Conservation (phyloP, 176 grass and related monocot genomes). For the Saccharum spontaneum region DNA sequence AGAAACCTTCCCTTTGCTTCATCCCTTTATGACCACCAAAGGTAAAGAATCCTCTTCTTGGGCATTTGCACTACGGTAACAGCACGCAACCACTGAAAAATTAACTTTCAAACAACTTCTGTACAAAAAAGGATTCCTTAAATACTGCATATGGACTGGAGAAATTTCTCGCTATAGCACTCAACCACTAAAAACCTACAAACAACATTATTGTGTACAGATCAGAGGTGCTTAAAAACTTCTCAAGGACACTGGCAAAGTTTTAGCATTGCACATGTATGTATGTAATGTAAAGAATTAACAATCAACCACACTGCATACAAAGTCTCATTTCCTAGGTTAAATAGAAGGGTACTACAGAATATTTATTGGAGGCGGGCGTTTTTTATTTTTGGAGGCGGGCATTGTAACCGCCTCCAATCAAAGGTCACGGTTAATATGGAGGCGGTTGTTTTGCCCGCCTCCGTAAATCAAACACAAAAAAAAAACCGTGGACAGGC, state of each 20-base stretch:
- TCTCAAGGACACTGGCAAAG: not conserved
- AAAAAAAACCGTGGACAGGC: no score
- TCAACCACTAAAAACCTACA: constrained; percentile 20
- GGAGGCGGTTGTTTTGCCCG: no score
- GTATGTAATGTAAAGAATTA: no score
- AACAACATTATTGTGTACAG: constrained; percentile 7
- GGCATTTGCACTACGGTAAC: constrained; percentile 10
- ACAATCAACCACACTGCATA: no score
- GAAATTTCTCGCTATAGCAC: not conserved
- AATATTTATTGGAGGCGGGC: no score
- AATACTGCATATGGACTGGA: not conserved
- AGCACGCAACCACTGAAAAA: constrained; percentile 7
- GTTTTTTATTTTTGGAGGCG: no score
- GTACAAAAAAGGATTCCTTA: not conserved
- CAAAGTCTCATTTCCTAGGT: no score
- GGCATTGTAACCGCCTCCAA: no score
- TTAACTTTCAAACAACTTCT: constrained; percentile 9
- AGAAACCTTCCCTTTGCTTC: constrained; percentile 50
- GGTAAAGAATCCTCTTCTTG: constrained; percentile 52
- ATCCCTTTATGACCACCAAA: constrained; percentile 44
- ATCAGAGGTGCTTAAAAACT: not conserved
- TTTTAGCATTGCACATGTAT: not conserved
- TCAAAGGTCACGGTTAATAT: no score
- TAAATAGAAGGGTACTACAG: no score
- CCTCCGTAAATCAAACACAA: no score